Percentiles rank a stretch among this genome's conserved stretches.
Conservation (phyloP, 768 basidiomycete species). For the Russula emetica region DNA sequence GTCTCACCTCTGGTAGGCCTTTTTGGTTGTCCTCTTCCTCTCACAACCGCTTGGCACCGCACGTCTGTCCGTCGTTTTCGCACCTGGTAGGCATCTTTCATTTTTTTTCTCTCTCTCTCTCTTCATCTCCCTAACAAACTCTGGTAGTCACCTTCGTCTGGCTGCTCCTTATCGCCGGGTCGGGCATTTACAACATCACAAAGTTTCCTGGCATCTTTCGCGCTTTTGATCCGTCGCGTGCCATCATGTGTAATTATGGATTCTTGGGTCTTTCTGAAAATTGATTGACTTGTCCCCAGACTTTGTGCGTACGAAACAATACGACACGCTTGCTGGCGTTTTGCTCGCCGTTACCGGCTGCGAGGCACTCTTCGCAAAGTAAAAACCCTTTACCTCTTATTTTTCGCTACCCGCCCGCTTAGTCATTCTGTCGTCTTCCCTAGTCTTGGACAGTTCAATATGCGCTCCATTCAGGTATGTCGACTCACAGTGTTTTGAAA, state of each 20-base stretch:
- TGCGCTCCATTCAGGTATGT: constrained; percentile 49
- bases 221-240: constrained; percentile 63
- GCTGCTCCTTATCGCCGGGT: constrained; percentile 48
- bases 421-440: neutral
- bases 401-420: neutral
- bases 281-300: constrained; percentile 35
- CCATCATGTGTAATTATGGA: constrained; percentile 46
- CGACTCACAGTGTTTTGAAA: neutral
- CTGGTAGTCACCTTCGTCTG: constrained; percentile 50
- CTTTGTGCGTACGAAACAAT: constrained; percentile 61
- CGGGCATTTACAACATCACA: constrained; percentile 56
- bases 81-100: constrained; percentile 45
- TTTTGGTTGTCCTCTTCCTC: constrained; percentile 55
- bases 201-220: constrained; percentile 55
- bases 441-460: constrained; percentile 67
- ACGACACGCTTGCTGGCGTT: constrained; percentile 57
- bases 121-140: neutral
- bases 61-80: constrained; percentile 48
- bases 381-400: neutral
- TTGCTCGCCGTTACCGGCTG: constrained; percentile 66
- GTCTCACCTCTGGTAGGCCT: constrained; percentile 36
- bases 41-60: constrained; percentile 58
- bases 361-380: constrained; percentile 69
- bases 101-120: no score
- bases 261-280: neutral